Evolutionary conservation across 176 grass and related monocot species (phyloP).

Genomic region (Carex kokanica): DNA sequence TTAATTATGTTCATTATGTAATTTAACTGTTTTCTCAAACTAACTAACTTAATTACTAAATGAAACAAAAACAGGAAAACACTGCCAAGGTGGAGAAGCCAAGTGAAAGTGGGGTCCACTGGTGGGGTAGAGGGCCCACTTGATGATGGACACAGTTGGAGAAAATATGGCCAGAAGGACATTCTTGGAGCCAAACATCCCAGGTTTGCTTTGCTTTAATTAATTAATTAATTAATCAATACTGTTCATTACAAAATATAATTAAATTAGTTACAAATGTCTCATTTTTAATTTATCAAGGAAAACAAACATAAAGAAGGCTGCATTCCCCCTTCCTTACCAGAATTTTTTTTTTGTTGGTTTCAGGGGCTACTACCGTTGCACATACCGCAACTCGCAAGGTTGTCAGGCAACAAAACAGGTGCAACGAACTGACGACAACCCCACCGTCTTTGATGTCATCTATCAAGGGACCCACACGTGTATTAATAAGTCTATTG

Average conservation of each 20-base stretch:
- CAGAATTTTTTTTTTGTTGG: not conserved
- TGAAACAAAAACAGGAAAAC: constrained; percentile 45
- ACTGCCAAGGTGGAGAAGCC: constrained; percentile 46
- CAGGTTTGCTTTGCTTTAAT: constrained; percentile 7
- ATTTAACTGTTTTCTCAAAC: not conserved
- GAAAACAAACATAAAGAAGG: not conserved
- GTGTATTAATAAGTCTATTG: constrained; percentile 29
- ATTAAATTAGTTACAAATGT: not conserved
- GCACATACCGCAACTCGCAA: constrained; percentile 80
- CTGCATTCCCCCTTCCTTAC: not conserved
- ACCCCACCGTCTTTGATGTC: constrained; percentile 65
- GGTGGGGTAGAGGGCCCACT: constrained; percentile 35
- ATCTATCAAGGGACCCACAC: constrained; percentile 79
- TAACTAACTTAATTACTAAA: not conserved
- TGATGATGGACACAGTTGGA: constrained; percentile 75
- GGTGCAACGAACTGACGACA: constrained; percentile 70
- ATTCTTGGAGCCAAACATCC: constrained; percentile 83
- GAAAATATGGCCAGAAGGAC: constrained; percentile 90
- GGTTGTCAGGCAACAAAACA: constrained; percentile 72
- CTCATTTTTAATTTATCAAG: not conserved
- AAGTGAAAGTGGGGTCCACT: constrained; percentile 37
- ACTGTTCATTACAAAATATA: not conserved
- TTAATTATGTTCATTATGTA: too few species aligned
- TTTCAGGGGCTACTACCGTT: constrained; percentile 74
- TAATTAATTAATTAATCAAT: not conserved